These are phyloP conservation scores for Botrytis fragariae DNA, from an alignment of 2,329 filamentous ascomycete genomes.

Conservation along the genomic window DNA sequence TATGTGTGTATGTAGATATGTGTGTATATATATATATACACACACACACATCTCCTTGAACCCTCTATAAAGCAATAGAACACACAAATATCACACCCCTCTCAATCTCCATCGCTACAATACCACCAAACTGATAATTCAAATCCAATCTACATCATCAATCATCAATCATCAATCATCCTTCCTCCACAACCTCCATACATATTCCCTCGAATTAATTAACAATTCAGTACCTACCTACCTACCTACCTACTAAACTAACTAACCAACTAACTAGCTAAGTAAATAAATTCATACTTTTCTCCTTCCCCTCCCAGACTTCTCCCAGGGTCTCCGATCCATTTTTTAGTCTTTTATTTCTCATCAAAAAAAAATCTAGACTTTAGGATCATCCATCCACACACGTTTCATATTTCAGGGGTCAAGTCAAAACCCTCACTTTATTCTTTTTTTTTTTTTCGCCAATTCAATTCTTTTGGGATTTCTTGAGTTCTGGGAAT, in stretches of 20 bases:
- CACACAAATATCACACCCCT: neutral
- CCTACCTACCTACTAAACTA: too few relatives aligned
- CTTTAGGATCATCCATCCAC: slow-evolving; percentile 2
- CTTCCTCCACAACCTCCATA: too few relatives aligned
- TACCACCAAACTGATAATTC: too few relatives aligned
- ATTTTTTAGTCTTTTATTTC: neutral
- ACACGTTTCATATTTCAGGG: slow-evolving; percentile 10
- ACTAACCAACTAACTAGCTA: too few relatives aligned
- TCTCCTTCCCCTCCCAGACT: too few relatives aligned
- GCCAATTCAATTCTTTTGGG: neutral
- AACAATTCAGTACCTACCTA: neutral
- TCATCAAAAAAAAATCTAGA: neutral
- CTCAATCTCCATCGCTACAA: neutral
- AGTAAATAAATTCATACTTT: neutral
- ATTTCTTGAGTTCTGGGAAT: too few relatives aligned
- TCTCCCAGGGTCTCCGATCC: neutral
- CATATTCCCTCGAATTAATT: neutral
- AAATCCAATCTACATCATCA: too few relatives aligned
- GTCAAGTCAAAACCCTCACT: neutral
- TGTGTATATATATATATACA: too few relatives aligned
- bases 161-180: too few relatives aligned
- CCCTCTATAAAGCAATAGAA: neutral
- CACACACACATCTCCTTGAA: too few relatives aligned
- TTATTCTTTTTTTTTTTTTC: neutral
- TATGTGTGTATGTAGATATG: too few relatives aligned